Evolutionary conservation across 2,329 filamentous ascomycete species (phyloP).

Genomic region (Thelonectria discophora): DNA sequence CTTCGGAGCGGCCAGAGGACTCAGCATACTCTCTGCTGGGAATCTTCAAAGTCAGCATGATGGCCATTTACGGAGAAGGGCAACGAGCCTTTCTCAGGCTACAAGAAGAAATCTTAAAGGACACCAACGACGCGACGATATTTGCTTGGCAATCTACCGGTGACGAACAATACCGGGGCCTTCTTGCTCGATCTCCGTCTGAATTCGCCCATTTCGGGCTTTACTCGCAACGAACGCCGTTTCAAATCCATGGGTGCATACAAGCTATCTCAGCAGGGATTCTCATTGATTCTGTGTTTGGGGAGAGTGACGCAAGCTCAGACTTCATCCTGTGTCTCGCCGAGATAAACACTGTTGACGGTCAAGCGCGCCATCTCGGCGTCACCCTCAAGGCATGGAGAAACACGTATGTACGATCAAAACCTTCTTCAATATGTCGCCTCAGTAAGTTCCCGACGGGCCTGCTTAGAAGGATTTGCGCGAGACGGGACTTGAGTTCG

Average conservation of each 20-base stretch:
- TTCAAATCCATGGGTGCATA: neutral
- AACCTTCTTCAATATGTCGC: neutral
- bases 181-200: neutral
- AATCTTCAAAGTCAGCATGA: conserved; percentile 42
- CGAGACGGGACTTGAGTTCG: neutral
- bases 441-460: neutral
- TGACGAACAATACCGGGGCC: neutral
- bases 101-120: conserved; percentile 31
- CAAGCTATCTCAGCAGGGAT: neutral
- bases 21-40: conserved; percentile 43
- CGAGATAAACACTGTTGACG: neutral
- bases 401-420: conserved; percentile 2
- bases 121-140: conserved; percentile 17
- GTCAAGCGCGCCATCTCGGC: neutral
- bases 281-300: neutral
- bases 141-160: conserved; percentile 1
- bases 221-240: no score
- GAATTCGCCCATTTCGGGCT: conserved; percentile 2
- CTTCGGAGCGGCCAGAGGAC: conserved; percentile 36
- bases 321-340: neutral
- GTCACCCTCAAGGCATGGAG: neutral
- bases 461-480: neutral
- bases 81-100: conserved; percentile 36
- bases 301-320: no score
- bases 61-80: conserved; percentile 42